These are phyloP conservation scores for Trichoderma atroviride DNA, from an alignment of 2,329 filamentous ascomycete genomes.

Conservation along the genomic window DNA sequence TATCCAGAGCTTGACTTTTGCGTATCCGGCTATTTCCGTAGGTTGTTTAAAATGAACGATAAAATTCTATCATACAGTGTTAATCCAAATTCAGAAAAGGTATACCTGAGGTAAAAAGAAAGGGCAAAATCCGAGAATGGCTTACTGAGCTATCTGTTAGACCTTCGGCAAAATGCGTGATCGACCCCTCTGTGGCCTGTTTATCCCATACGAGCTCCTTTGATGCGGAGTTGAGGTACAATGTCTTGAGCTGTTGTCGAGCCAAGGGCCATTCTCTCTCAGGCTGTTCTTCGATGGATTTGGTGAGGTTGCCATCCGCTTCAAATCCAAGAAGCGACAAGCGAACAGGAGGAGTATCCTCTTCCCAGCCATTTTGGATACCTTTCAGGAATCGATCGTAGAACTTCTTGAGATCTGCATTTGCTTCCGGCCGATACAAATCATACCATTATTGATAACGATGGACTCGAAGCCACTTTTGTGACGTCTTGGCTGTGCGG, in stretches of 20 bases:
- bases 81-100: neutral
- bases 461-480: neutral
- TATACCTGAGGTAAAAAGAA: too few species aligned
- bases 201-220: neutral
- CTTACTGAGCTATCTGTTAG: neutral
- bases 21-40: constrained; percentile 1
- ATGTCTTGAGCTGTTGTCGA: neutral
- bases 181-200: neutral
- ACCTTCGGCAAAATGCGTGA: neutral
- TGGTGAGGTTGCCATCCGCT: neutral
- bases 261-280: neutral
- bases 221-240: neutral
- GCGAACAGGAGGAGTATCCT: neutral
- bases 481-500: neutral
- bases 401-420: neutral
- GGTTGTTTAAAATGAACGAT: neutral
- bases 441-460: neutral
- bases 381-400: neutral
- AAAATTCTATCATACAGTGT: neutral
- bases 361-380: neutral
- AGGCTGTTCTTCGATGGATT: neutral
- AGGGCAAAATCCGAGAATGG: neutral
- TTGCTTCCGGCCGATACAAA: neutral
- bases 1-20: constrained; percentile 4
- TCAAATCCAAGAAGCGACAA: constrained; percentile 5